Base-by-base conservation (phyloP, 2,329 filamentous ascomycete species). In the Fusarium staphyleae region DNA sequence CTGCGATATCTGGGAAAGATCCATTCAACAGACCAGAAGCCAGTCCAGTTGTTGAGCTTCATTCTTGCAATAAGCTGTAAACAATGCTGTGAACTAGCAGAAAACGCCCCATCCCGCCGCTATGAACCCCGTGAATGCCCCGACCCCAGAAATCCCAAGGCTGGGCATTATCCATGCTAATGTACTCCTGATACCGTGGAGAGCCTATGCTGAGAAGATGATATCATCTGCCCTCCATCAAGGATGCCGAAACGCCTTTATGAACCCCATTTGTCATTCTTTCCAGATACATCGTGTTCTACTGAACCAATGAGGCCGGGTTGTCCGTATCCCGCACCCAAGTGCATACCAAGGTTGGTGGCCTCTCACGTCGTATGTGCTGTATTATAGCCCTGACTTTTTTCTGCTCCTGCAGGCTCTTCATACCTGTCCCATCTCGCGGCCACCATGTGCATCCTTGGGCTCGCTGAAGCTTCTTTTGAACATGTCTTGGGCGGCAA, bases 401-500 rank as follows among this genome's bases (percentile, higher is more conserved):
- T 24, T 28, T 22, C 9, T 26, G 22, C 9, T 24, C 22, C 22
- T 22, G 29, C 24, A 34, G 24, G 30, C 33, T 50, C 32, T 41
- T 62, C 42, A 70, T 10, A 60, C 69, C 54, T 78, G 70, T 63
- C 74, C 71, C 77, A 77, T 78, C 61, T 73, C 60, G 32, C 44
- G 62, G 36, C 54, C 28, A 22, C 35, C 28, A 5, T 48, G 62
- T 24, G 46, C 48, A 50, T 62, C 65, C 47, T 72, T 69, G 47
- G 68, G 65, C 45, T 65, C 66, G 36, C 65, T 65, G 50, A 70
- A 66, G 37, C 76, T 75, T 48, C 69, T 71, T 71, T 75, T 76
- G 67, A 84, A 77, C 34, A 82, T 65, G 5, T 81, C 76, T 62
- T 77, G 74, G 55, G 72, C 76, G 22, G 77, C 71, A 28, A 85